Percentiles rank a stretch among this genome's conserved stretches.
Conservation (phyloP, 805 yeast species). For the Suhomyces sp. region DNA sequence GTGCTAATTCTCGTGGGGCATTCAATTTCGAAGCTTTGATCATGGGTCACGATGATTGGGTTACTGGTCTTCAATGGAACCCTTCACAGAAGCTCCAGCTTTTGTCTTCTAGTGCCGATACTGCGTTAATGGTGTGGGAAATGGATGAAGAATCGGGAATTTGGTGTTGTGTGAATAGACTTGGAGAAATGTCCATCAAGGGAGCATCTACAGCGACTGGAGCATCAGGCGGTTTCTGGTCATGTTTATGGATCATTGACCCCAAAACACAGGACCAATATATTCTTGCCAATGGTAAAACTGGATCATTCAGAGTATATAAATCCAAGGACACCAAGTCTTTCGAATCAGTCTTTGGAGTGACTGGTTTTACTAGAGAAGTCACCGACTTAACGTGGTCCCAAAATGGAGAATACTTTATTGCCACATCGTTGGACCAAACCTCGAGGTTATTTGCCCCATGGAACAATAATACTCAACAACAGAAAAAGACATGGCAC, state of each 20-base stretch:
- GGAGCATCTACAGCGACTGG: conserved; percentile 99
- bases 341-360: conserved; percentile 52
- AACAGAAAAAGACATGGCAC: conserved; percentile 60
- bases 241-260: conserved; percentile 62
- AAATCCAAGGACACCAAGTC: conserved; percentile 26
- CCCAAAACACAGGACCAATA: conserved; percentile 29
- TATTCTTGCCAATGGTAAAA: conserved; percentile 80
- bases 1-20: conserved; percentile 42
- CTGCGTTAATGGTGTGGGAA: conserved; percentile 91
- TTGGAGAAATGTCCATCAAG: conserved; percentile 91
- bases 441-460: conserved; percentile 82
- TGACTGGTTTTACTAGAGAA: conserved; percentile 74
- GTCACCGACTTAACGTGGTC: conserved; percentile 83
- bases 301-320: conserved; percentile 93
- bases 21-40: conserved; percentile 87
- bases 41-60: conserved; percentile 99
- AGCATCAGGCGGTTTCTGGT: conserved; percentile 70
- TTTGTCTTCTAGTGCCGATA: conserved; percentile 87
- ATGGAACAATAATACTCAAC: conserved; percentile 43
- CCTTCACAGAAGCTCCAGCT: conserved; percentile 53
- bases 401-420: conserved; percentile 58
- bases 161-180: conserved; percentile 77
- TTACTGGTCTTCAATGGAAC: conserved; percentile 82
- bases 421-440: conserved; percentile 86
- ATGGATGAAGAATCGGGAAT: conserved; percentile 84